Conservation (phyloP, 495 filamentous ascomycete genomes). For the Neurospora discreta region DNA sequence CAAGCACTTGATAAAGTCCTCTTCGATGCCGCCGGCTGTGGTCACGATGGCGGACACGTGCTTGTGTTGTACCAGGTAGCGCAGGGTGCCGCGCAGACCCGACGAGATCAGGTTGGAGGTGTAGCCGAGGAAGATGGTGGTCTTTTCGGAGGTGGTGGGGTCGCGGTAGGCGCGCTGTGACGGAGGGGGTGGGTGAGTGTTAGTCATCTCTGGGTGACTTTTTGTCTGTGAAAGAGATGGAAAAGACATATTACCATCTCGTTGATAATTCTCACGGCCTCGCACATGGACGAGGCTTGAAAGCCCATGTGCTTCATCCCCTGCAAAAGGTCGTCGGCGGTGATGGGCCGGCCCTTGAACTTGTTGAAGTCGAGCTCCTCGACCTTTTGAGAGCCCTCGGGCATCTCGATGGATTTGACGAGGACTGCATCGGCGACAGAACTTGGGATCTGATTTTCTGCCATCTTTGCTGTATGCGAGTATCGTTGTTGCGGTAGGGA, state of each 20-base stretch:
- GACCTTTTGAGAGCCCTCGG: conserved; percentile 59
- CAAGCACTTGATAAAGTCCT: conserved; percentile 96
- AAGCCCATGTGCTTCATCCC: conserved; percentile 84
- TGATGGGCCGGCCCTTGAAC: conserved; percentile 61
- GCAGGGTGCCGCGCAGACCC: conserved; percentile 79
- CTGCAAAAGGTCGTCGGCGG: conserved; percentile 71
- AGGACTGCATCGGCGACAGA: conserved; percentile 75
- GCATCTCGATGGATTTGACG: conserved; percentile 75
- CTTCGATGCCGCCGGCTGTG: conserved; percentile 92
- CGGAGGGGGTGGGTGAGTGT: background rate
- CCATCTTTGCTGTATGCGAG: conserved; percentile 9
- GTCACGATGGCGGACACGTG: conserved; percentile 90
- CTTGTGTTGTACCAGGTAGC: conserved; percentile 82
- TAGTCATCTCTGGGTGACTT: no score
- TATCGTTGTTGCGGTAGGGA: background rate
- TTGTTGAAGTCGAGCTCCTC: conserved; percentile 84
- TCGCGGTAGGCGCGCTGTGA: conserved; percentile 62
- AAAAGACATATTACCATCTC: conserved; percentile 40
- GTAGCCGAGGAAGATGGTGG: conserved; percentile 94
- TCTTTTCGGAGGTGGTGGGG: conserved; percentile 57
- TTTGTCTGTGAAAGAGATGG: no score
- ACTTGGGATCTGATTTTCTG: conserved; percentile 40
- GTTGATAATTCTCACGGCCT: conserved; percentile 81
- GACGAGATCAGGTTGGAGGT: conserved; percentile 96
- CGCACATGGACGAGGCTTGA: conserved; percentile 74